Evolutionary conservation across 441 rosid species (phyloP).

Genomic region (Brassica hybrid): DNA sequence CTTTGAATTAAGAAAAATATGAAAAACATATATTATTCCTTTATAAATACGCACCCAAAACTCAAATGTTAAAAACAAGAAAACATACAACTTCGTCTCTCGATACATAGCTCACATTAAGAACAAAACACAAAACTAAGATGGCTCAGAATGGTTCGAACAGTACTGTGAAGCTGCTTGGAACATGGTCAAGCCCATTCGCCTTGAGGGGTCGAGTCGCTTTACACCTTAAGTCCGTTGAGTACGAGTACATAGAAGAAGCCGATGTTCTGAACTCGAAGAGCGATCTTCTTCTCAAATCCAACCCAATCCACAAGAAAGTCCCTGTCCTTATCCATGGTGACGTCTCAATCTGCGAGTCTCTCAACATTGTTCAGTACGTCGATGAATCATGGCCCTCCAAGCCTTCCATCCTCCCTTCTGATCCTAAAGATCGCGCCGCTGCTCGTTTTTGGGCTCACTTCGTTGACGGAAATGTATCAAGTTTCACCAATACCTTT

Average conservation of each 20-base stretch:
- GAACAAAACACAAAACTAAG: constrained; percentile 2
- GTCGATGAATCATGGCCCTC: constrained; percentile 71
- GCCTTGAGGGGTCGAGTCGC: constrained; percentile 70
- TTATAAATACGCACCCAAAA: constrained; percentile 22
- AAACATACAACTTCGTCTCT: constrained; percentile 15
- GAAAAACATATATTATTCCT: background rate
- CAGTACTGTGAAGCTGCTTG: constrained; percentile 59
- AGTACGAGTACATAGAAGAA: constrained; percentile 68
- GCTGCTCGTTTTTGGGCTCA: constrained; percentile 75
- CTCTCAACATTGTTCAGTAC: constrained; percentile 74
- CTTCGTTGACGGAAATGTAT: constrained; percentile 70
- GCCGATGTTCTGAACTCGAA: constrained; percentile 44
- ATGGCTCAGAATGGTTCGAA: constrained; percentile 39
- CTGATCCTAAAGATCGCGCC: constrained; percentile 59
- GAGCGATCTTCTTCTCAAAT: constrained; percentile 68
- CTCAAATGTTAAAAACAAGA: constrained; percentile 23
- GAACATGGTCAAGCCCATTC: constrained; percentile 76
- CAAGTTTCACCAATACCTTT: background rate
- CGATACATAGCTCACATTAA: constrained; percentile 1
- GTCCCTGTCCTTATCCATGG: constrained; percentile 72
- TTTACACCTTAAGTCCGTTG: constrained; percentile 64
- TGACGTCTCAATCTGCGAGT: constrained; percentile 67
- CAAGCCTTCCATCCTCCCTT: constrained; percentile 60
- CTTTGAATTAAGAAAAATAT: background rate
- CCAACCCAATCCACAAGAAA: constrained; percentile 83